Conservation (phyloP, 768 basidiomycete species). For the Pleurotus tuber-regium region DNA sequence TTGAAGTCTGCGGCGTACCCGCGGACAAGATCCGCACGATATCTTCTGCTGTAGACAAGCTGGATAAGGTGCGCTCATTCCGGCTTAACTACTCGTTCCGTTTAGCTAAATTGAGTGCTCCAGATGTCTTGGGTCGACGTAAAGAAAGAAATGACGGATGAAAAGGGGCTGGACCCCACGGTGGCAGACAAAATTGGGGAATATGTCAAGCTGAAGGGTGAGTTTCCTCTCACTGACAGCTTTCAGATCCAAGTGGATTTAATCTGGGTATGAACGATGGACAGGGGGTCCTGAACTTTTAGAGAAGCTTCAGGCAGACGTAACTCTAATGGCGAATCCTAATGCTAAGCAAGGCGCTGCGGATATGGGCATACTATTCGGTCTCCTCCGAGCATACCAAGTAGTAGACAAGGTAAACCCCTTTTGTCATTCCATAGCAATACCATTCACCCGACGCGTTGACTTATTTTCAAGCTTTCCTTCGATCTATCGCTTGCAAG, state of each 20-base stretch:
- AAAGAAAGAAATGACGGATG: conserved; percentile 93
- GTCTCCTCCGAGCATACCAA: conserved; percentile 75
- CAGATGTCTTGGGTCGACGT: conserved; percentile 90
- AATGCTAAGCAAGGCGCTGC: conserved; percentile 78
- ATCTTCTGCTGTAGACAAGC: conserved; percentile 96
- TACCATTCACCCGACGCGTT: too few species aligned
- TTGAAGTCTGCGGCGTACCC: conserved; percentile 94
- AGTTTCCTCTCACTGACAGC: conserved; percentile 12
- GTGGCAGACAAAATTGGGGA: conserved; percentile 94
- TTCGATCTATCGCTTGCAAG: conserved; percentile 98
- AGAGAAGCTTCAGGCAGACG: conserved; percentile 62
- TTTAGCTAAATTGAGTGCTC: background rate
- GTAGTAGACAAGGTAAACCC: conserved; percentile 72
- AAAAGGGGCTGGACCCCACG: conserved; percentile 81
- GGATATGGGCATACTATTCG: conserved; percentile 87
- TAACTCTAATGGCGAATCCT: conserved; percentile 60
- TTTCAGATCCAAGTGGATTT: too few species aligned
- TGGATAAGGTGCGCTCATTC: conserved; percentile 75
- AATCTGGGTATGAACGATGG: background rate
- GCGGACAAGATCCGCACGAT: conserved; percentile 86
- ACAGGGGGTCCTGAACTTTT: conserved; percentile 80
- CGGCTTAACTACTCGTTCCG: background rate
- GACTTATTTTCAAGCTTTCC: conserved; percentile 77
- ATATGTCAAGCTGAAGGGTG: conserved; percentile 95
- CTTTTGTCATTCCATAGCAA: too few species aligned